A percentile compares a stretch with the other conserved stretches of the same genome.
Conservation (phyloP, 148 eudicot genomes). For the Drosera capensis region DNA sequence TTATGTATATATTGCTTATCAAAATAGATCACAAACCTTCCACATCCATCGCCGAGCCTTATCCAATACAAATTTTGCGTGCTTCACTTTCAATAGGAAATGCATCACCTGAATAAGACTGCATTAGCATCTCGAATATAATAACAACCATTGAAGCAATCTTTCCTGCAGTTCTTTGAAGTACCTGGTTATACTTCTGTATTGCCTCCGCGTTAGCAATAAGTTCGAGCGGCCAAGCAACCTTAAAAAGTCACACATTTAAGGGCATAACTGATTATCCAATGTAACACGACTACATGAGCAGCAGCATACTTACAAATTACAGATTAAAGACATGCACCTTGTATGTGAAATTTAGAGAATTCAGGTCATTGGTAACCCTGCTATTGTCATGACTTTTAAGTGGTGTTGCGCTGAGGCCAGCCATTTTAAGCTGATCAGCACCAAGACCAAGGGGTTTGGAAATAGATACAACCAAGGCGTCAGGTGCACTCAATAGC, state of each 20-base stretch:
- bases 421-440: conserved; percentile 25
- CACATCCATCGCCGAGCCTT: conserved; percentile 96
- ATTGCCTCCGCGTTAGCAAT: conserved; percentile 76
- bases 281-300: too few relatives aligned
- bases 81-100: conserved; percentile 82
- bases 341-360: conserved; percentile 80
- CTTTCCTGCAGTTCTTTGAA: too few relatives aligned
- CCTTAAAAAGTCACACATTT: conserved; percentile 27
- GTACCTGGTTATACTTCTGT: conserved; percentile 90
- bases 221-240: conserved; percentile 94
- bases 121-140: too few relatives aligned
- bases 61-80: conserved; percentile 90
- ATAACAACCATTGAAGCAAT: background rate
- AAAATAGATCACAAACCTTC: conserved; percentile 46
- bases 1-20: too few relatives aligned
- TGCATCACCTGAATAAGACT: conserved; percentile 79
- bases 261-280: too few relatives aligned
- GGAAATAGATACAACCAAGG: conserved; percentile 58
- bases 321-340: too few relatives aligned
- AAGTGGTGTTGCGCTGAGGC: conserved; percentile 39
- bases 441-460: conserved; percentile 30
- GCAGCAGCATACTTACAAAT: too few relatives aligned
- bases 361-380: conserved; percentile 73
- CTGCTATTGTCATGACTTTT: conserved; percentile 38
- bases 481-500: conserved; percentile 69